Percentiles rank a stretch among this genome's conserved stretches.
These are phyloP conservation scores for Silene latifolia DNA, from an alignment of 148 eudicot species.

Conservation along the genomic window DNA sequence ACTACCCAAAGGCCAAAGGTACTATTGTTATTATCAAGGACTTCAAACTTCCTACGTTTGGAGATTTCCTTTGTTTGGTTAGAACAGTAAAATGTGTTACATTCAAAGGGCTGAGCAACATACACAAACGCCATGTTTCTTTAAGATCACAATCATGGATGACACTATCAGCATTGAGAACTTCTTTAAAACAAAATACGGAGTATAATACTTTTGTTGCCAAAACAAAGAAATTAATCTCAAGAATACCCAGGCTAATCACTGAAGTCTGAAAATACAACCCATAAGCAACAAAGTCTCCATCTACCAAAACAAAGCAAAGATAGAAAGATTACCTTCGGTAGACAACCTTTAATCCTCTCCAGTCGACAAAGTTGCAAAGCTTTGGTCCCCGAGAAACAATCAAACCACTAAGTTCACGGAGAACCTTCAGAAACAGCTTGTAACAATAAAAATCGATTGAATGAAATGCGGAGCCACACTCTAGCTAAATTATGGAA, in stretches of 20 bases:
- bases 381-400: constrained; percentile 82
- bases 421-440: constrained; percentile 49
- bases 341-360: constrained; percentile 88
- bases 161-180: neutral
- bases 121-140: neutral
- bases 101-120: no score
- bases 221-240: neutral
- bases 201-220: neutral
- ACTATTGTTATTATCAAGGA: neutral
- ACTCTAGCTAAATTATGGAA: neutral
- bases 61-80: no score
- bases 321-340: constrained; percentile 47
- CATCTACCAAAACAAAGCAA: neutral
- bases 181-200: neutral
- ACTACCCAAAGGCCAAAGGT: neutral
- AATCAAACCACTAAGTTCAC: constrained; percentile 89
- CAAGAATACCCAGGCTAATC: neutral
- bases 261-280: neutral
- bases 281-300: neutral
- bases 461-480: neutral
- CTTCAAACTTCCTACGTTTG: neutral
- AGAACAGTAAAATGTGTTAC: no score
- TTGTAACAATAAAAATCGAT: neutral
- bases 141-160: neutral
- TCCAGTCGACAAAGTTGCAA: constrained; percentile 96